These are phyloP conservation scores for Cyclocybe aegerita DNA, from an alignment of 768 basidiomycete genomes.

Conservation along the genomic window DNA sequence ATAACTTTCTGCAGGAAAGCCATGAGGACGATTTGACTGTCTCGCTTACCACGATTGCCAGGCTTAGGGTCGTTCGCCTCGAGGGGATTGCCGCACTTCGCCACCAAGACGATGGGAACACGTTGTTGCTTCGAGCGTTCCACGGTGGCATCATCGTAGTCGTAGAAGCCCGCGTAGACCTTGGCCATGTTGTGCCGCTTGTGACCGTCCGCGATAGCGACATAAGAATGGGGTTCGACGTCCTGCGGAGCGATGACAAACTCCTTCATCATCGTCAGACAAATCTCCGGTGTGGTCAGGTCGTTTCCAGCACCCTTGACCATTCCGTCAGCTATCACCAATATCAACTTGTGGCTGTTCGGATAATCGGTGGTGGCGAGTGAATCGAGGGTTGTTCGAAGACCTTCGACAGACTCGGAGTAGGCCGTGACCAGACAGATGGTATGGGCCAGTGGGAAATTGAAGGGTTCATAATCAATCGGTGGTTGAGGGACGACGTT, in stretches of 20 bases:
- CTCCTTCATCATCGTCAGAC: conserved; percentile 96
- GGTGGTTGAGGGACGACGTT: conserved; percentile 94
- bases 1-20: conserved; percentile 98
- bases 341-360: conserved; percentile 92
- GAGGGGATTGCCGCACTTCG: conserved; percentile 91
- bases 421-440: conserved; percentile 98
- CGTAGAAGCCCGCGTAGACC: conserved; percentile 96
- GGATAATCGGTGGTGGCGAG: conserved; percentile 98
- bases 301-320: conserved; percentile 93
- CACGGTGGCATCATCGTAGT: conserved; percentile 87
- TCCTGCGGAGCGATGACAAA: conserved; percentile 77
- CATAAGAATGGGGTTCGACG: conserved; percentile 93
- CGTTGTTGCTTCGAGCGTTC: conserved; percentile 95
- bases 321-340: conserved; percentile 98
- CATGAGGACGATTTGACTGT: conserved; percentile 98
- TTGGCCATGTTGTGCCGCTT: conserved; percentile 99
- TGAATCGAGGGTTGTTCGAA: conserved; percentile 97
- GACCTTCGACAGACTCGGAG: conserved; percentile 94
- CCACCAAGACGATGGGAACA: conserved; percentile 93
- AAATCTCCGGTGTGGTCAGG: conserved; percentile 91
- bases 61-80: conserved; percentile 91
- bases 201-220: conserved; percentile 99
- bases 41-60: conserved; percentile 98
- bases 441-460: conserved; percentile 90
- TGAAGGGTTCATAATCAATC: conserved; percentile 90